These are phyloP conservation scores for Didymella pinodella DNA, from an alignment of 2,329 filamentous ascomycete genomes.

Conservation along the genomic window DNA sequence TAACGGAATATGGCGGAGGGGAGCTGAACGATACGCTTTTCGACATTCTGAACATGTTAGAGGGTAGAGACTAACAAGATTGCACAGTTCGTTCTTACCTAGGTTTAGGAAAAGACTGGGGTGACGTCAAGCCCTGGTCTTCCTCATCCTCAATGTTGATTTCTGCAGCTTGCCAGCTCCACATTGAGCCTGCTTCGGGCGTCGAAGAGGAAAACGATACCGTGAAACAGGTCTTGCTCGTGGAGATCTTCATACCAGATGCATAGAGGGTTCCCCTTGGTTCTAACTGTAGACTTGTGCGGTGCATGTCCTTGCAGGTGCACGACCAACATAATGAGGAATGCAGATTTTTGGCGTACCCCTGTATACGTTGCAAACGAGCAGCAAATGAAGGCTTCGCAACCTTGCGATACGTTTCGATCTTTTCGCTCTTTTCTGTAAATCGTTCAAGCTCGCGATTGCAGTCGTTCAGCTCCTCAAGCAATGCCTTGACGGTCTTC, in stretches of 20 bases:
- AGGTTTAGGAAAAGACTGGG: conserved; percentile 26
- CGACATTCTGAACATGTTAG: conserved; percentile 32
- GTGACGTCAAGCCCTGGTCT: conserved; percentile 18
- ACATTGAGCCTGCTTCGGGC: conserved; percentile 25
- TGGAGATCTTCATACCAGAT: conserved; percentile 20
- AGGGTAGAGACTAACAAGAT: background rate
- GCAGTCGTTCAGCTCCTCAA: conserved; percentile 50
- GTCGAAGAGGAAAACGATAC: conserved; percentile 42
- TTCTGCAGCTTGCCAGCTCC: conserved; percentile 46
- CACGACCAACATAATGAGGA: conserved; percentile 47
- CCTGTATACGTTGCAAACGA: conserved; percentile 46
- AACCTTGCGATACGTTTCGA: conserved; percentile 46
- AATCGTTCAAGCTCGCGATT: conserved; percentile 51
- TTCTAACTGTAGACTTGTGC: conserved; percentile 47
- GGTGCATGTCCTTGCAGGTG: conserved; percentile 44
- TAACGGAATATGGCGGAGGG: conserved; percentile 43
- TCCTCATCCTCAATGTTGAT: conserved; percentile 40
- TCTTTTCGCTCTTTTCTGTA: conserved; percentile 49
- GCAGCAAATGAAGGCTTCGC: conserved; percentile 47
- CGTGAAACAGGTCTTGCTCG: conserved; percentile 42
- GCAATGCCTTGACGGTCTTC: conserved; percentile 46
- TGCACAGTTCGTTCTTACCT: conserved; percentile 23
- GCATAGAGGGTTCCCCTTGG: conserved; percentile 39
- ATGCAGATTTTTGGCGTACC: conserved; percentile 46
- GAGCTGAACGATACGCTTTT: conserved; percentile 48